Evolutionary conservation across 768 basidiomycete genomes (phyloP).

Genomic region (Boletus sensibilis): DNA sequence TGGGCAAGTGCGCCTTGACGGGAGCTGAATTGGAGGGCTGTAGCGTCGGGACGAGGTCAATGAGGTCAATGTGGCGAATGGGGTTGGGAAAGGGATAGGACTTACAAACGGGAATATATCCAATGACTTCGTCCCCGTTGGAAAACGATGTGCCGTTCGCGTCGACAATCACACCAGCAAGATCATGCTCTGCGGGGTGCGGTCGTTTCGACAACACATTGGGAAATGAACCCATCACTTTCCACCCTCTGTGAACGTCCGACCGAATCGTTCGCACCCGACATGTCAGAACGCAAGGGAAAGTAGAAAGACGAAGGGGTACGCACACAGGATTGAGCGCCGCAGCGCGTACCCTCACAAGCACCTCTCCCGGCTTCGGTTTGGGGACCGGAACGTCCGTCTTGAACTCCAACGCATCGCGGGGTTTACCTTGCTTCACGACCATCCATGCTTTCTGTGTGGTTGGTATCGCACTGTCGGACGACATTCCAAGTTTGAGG

Average conservation of each 20-base stretch:
- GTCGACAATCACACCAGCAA: constrained; percentile 61
- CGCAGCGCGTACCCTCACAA: constrained; percentile 51
- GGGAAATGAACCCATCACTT: constrained; percentile 50
- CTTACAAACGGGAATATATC: constrained; percentile 44
- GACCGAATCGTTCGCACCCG: background rate
- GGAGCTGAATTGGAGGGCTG: constrained; percentile 33
- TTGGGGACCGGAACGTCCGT: constrained; percentile 33
- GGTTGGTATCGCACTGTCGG: constrained; percentile 9
- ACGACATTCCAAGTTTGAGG: constrained; percentile 2
- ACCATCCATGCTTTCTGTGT: constrained; percentile 34
- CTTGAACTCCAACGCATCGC: constrained; percentile 29
- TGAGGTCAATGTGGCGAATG: background rate
- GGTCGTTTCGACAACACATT: constrained; percentile 49
- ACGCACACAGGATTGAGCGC: constrained; percentile 70
- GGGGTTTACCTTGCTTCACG: constrained; percentile 30
- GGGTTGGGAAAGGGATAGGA: background rate
- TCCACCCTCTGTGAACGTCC: constrained; percentile 50
- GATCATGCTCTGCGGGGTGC: constrained; percentile 56
- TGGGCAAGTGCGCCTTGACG: constrained; percentile 58
- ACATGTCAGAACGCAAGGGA: background rate
- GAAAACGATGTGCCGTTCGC: constrained; percentile 51
- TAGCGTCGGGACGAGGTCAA: background rate
- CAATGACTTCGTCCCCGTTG: constrained; percentile 65
- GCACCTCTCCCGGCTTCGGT: constrained; percentile 42
- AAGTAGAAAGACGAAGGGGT: background rate